Percentiles rank a stretch among this genome's conserved stretches.
Evolutionary conservation across 805 yeast species (phyloP).

Genomic region (Metschnikowia arizonensis): DNA sequence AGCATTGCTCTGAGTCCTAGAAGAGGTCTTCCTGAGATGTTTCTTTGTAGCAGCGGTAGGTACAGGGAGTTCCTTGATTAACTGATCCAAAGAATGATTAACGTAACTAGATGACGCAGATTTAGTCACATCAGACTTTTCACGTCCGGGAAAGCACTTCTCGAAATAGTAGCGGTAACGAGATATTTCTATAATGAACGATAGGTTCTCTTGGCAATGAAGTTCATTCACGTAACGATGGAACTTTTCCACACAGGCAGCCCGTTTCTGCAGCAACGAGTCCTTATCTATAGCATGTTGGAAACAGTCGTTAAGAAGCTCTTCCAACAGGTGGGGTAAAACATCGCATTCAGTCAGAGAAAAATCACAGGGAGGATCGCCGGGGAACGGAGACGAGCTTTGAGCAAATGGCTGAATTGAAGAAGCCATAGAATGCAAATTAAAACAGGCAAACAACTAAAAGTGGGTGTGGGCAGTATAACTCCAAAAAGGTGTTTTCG

Average conservation of each 20-base stretch:
- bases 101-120: constrained; percentile 9
- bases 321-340: constrained; percentile 22
- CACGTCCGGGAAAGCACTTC: constrained; percentile 14
- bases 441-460: background rate
- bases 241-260: constrained; percentile 26
- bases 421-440: constrained; percentile 1
- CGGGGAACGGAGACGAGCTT: background rate
- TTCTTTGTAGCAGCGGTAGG: constrained; percentile 11
- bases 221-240: constrained; percentile 30
- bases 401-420: background rate
- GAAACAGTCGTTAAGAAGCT: constrained; percentile 32
- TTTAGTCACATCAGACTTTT: constrained; percentile 6
- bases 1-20: constrained; percentile 8
- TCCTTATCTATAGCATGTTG: constrained; percentile 21
- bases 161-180: constrained; percentile 45
- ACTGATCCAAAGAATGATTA: constrained; percentile 12
- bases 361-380: background rate
- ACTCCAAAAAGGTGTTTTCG: background rate
- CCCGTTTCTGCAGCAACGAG: constrained; percentile 14
- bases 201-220: constrained; percentile 45
- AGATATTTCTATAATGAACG: constrained; percentile 42
- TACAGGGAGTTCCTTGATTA: constrained; percentile 14
- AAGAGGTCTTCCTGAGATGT: constrained; percentile 5
- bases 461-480: background rate
- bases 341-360: constrained; percentile 1